Conservation (phyloP, 2,329 filamentous ascomycete genomes). For the Fusarium anguioides region DNA sequence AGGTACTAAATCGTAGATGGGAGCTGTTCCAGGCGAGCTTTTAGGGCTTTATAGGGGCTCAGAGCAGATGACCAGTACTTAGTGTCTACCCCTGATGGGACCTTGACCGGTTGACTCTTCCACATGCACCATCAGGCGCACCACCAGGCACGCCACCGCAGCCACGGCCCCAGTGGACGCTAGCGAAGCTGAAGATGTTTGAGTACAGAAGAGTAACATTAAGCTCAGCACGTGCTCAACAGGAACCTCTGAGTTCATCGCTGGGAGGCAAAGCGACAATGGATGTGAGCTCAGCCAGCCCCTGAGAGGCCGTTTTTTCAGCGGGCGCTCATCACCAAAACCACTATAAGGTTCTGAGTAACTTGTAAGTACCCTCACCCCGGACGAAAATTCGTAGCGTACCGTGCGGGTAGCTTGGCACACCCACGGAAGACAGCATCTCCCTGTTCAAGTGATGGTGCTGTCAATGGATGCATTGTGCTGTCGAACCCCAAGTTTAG, state of each 20-base stretch:
- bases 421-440: slow-evolving; percentile 24
- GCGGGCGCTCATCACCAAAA: not conserved
- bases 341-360: slow-evolving; percentile 10
- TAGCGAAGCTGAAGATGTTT: slow-evolving; percentile 35
- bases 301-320: not conserved
- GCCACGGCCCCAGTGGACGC: slow-evolving; percentile 43
- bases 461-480: slow-evolving; percentile 17
- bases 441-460: slow-evolving; percentile 19
- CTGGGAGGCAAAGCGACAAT: not conserved
- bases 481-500: slow-evolving; percentile 21
- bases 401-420: slow-evolving; percentile 42
- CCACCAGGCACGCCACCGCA: slow-evolving; percentile 44
- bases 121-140: slow-evolving; percentile 34
- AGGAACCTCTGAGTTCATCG: not conserved
- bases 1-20: slow-evolving; percentile 21
- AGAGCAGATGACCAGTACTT: slow-evolving; percentile 15
- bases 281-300: not conserved
- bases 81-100: slow-evolving; percentile 10
- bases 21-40: slow-evolving; percentile 5
- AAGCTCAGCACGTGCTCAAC: not conserved
- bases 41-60: slow-evolving; percentile 6
- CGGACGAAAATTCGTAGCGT: slow-evolving; percentile 32
- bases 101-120: slow-evolving; percentile 30
- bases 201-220: slow-evolving; percentile 19
- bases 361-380: slow-evolving; percentile 32